Percentiles rank a stretch among this genome's conserved stretches.
These are phyloP conservation scores for Diaporthe citri DNA, from an alignment of 2,329 filamentous ascomycete genomes.

Conservation along the genomic window DNA sequence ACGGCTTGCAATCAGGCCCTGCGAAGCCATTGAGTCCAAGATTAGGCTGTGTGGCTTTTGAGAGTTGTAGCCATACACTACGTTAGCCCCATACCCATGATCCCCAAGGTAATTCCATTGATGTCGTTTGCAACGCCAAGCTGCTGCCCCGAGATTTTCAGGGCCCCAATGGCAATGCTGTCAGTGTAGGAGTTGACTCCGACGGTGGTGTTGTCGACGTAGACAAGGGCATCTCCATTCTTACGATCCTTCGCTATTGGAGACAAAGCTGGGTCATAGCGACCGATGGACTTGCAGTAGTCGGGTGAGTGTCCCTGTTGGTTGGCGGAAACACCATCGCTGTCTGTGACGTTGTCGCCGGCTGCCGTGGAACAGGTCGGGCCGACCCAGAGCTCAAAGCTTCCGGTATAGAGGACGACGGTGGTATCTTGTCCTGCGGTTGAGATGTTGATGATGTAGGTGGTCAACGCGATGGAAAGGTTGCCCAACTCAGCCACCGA, in stretches of 20 bases:
- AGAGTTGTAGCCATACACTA: neutral
- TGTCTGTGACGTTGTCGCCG: neutral
- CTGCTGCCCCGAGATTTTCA: constrained; percentile 19
- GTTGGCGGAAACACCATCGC: no score
- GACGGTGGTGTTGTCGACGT: neutral
- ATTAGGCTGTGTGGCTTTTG: constrained; percentile 3
- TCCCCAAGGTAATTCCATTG: neutral
- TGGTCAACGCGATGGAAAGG: neutral
- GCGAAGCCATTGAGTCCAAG: constrained; percentile 29
- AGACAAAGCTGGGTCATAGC: constrained; percentile 24
- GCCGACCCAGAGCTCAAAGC: constrained; percentile 43
- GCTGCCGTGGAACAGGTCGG: constrained; percentile 32
- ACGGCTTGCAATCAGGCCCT: constrained; percentile 32
- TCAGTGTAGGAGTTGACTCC: neutral
- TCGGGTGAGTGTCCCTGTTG: constrained; percentile 4
- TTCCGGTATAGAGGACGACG: constrained; percentile 44
- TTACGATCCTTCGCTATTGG: constrained; percentile 7
- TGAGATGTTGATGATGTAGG: constrained; percentile 24
- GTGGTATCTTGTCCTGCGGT: constrained; percentile 41
- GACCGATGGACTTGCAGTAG: constrained; percentile 15
- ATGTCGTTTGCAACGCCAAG: constrained; percentile 26
- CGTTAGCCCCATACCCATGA: constrained; percentile 20
- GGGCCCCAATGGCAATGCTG: constrained; percentile 23
- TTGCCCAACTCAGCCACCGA: neutral
- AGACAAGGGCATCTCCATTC: neutral